phyloP scores from a whole-genome alignment of 768 basidiomycete species.

The Boletellus ananiceps region DNA sequence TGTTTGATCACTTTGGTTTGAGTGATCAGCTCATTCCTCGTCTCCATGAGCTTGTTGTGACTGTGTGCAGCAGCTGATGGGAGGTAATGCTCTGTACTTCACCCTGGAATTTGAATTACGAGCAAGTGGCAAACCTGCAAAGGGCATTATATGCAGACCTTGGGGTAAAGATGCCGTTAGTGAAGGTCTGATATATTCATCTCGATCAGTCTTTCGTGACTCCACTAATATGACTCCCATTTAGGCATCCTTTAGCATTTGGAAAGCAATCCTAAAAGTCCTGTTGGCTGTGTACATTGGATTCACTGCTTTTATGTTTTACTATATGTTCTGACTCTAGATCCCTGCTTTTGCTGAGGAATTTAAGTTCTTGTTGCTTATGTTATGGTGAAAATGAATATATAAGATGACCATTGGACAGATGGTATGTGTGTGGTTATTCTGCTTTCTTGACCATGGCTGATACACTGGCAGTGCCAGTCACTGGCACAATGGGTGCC shows the following conservation, averaged over 20 bases:
- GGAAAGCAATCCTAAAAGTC: neutral
- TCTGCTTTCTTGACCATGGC: neutral
- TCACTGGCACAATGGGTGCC: neutral
- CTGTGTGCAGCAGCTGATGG: slow-evolving; percentile 2
- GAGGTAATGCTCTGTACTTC: neutral
- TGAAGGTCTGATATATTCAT: neutral
- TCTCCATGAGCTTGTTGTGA: neutral
- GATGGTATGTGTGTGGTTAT: neutral
- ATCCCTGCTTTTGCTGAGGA: neutral
- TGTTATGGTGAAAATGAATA: neutral
- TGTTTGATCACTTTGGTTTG: slow-evolving; percentile 6
- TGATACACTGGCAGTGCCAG: neutral
- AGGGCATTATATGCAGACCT: neutral
- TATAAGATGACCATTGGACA: neutral
- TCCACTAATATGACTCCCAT: neutral
- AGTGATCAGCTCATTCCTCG: slow-evolving; percentile 1
- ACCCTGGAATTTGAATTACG: slow-evolving; percentile 7
- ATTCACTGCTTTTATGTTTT: neutral
- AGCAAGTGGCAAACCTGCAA: slow-evolving; percentile 6
- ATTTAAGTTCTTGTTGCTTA: neutral
- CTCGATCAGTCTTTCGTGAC: too few species aligned
- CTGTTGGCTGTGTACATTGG: neutral
- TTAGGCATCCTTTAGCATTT: neutral
- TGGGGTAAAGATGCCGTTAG: neutral
- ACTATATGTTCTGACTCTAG: neutral